phyloP scores from a whole-genome alignment of 352 stramenopile genomes.

The Globisporangium iwayamae region DNA sequence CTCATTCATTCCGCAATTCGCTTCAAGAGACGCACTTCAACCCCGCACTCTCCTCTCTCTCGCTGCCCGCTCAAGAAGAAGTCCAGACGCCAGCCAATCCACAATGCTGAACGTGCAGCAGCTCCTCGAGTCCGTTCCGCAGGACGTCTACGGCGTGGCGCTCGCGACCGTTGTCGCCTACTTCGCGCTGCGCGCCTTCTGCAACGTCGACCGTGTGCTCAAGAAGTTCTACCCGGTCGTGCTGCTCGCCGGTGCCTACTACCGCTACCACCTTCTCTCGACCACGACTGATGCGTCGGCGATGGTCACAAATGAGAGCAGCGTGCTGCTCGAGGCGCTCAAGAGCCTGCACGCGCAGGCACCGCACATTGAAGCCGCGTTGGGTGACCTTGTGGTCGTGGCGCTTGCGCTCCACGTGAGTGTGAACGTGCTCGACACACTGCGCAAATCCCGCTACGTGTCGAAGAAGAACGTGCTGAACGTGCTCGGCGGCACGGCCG shows the following conservation, averaged over 20 bases:
- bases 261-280: slow-evolving; percentile 33
- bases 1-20: slow-evolving; percentile 10
- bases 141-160: slow-evolving; percentile 30
- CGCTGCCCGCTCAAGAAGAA: not conserved
- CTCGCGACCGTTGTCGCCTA: slow-evolving; percentile 47
- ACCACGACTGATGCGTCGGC: not conserved
- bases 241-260: slow-evolving; percentile 46
- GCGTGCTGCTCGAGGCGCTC: slow-evolving; percentile 17
- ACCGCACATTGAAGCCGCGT: slow-evolving; percentile 15
- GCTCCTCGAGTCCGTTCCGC: slow-evolving; percentile 23
- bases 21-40: slow-evolving; percentile 5
- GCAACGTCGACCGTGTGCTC: slow-evolving; percentile 68
- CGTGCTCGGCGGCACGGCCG: slow-evolving; percentile 43
- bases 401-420: slow-evolving; percentile 23
- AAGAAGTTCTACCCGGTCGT: slow-evolving; percentile 51
- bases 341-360: slow-evolving; percentile 13
- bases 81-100: not conserved
- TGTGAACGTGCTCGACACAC: slow-evolving; percentile 23
- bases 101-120: slow-evolving; percentile 25
- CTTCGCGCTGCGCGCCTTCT: slow-evolving; percentile 53
- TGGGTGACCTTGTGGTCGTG: slow-evolving; percentile 16
- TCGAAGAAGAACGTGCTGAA: slow-evolving; percentile 77
- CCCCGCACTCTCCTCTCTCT: not conserved
- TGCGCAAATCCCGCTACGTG: slow-evolving; percentile 68
- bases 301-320: not conserved